Conservation (phyloP, 1,139 yeast genomes). For the Yamadazyma taylorii region DNA sequence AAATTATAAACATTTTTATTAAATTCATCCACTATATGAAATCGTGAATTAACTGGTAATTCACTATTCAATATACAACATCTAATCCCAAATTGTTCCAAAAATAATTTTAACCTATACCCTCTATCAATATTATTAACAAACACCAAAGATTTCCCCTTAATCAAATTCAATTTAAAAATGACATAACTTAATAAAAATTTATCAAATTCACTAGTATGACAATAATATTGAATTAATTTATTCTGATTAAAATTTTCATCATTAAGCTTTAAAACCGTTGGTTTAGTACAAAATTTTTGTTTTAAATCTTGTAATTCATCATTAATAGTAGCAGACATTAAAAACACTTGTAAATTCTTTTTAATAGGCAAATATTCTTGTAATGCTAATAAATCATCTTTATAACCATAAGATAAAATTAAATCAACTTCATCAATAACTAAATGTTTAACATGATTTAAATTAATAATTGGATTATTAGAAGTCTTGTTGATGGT, state of each 20-base stretch:
- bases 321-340: conserved; percentile 95
- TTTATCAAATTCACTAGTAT: conserved; percentile 86
- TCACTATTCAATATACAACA: conserved; percentile 90
- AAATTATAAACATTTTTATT: conserved; percentile 86
- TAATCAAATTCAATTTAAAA: conserved; percentile 81
- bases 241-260: conserved; percentile 58
- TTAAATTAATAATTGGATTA: conserved; percentile 36
- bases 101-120: conserved; percentile 81
- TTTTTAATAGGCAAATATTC: conserved; percentile 67
- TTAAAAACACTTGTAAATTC: conserved; percentile 82
- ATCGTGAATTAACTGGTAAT: conserved; percentile 86
- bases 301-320: conserved; percentile 77
- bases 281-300: conserved; percentile 83
- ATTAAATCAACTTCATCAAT: conserved; percentile 96
- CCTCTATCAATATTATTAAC: conserved; percentile 96
- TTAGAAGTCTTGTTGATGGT: conserved; percentile 52
- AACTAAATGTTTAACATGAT: conserved; percentile 65
- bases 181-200: conserved; percentile 88
- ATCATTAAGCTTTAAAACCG: conserved; percentile 74
- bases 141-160: conserved; percentile 88
- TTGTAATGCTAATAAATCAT: conserved; percentile 71
- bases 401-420: conserved; percentile 85
- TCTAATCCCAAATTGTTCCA: conserved; percentile 93
- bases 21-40: conserved; percentile 93
- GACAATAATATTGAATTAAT: conserved; percentile 82